These are phyloP conservation scores for Eremochloa ophiuroides DNA, from an alignment of 176 grass and related monocot genomes.

Conservation along the genomic window DNA sequence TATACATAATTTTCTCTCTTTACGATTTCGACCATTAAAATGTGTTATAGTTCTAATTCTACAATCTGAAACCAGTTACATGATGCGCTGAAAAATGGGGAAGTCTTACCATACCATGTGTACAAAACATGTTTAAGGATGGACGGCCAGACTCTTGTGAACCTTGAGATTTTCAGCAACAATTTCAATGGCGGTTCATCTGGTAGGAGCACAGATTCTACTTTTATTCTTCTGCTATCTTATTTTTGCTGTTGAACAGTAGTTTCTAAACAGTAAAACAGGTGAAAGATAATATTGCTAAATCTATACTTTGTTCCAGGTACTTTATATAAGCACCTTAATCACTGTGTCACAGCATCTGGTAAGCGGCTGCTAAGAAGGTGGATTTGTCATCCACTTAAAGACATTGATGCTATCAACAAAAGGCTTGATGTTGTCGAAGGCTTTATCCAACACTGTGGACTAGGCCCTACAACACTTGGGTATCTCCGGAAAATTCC, in stretches of 20 bases:
- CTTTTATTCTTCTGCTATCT: neutral
- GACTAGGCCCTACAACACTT: slow-evolving; percentile 44
- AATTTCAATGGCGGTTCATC: slow-evolving; percentile 74
- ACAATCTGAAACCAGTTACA: slow-evolving; percentile 61
- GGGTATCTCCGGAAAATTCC: slow-evolving; percentile 62
- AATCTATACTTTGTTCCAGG: slow-evolving; percentile 43
- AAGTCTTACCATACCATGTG: slow-evolving; percentile 75
- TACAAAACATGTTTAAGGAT: slow-evolving; percentile 91
- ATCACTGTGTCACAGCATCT: slow-evolving; percentile 82
- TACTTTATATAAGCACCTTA: slow-evolving; percentile 87
- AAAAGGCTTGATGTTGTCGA: slow-evolving; percentile 74
- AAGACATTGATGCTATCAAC: slow-evolving; percentile 67
- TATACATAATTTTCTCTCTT: neutral
- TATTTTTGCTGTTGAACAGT: neutral
- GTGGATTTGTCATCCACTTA: slow-evolving; percentile 92
- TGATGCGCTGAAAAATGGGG: slow-evolving; percentile 79
- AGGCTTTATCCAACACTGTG: slow-evolving; percentile 69
- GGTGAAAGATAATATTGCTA: neutral
- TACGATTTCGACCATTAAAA: neutral
- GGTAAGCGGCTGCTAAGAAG: slow-evolving; percentile 83
- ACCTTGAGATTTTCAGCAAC: slow-evolving; percentile 96
- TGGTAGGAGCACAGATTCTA: slow-evolving; percentile 38
- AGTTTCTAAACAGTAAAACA: neutral
- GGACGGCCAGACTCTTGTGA: slow-evolving; percentile 94
- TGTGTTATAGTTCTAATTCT: slow-evolving; percentile 21